Conservation (phyloP, 495 filamentous ascomycete genomes). For the Thozetella sp. region DNA sequence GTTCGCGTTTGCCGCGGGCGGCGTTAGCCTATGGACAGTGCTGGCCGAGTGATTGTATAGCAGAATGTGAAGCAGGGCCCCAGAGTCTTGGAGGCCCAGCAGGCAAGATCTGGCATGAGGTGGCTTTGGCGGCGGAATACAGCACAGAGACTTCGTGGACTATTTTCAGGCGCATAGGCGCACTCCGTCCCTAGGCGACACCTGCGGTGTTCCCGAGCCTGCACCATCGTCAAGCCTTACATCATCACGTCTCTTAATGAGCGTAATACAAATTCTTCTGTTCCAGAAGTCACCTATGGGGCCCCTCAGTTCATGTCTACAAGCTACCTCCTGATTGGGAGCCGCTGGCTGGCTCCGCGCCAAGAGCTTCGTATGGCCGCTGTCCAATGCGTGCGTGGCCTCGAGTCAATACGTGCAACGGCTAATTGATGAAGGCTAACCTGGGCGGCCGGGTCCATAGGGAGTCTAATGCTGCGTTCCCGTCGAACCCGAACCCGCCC, state of each 20-base stretch:
- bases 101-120: not conserved
- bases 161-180: no score
- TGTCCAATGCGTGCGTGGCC: not conserved
- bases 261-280: no score
- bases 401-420: not conserved
- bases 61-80: no score
- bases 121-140: not conserved
- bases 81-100: conserved; percentile 5
- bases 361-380: not conserved
- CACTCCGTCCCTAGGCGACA: no score
- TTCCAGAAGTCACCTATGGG: no score
- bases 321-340: no score
- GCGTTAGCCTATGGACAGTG: conserved; percentile 7
- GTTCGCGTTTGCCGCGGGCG: conserved; percentile 7
- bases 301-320: no score
- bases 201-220: no score
- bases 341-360: not conserved
- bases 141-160: no score
- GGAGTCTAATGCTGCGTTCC: not conserved
- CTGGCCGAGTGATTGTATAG: conserved; percentile 1
- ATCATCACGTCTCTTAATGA: no score
- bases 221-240: no score
- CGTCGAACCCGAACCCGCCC: not conserved
- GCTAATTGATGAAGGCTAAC: not conserved
- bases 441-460: not conserved